Base-by-base conservation (phyloP, 169 alveolate genomes). In the Plasmodium fragile region DNA sequence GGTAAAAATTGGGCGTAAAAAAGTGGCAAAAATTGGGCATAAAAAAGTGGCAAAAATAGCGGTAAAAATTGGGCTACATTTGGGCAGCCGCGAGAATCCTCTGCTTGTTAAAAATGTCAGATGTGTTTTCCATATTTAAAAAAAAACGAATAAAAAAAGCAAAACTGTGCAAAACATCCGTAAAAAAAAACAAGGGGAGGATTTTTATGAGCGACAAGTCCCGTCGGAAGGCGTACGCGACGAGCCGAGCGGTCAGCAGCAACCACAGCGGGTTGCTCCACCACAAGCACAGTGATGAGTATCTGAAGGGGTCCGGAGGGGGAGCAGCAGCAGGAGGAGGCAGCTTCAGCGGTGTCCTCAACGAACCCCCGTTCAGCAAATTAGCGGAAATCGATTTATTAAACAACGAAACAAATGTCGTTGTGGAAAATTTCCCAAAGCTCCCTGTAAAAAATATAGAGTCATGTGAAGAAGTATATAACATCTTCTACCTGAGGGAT, bases 121-220 rank as follows among this genome's bases (percentile, higher is more conserved):
- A 89, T 78, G 94, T 89, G 25, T 89, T 89, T 79, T 89, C 94
- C 39, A 89, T 89, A 18, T 89, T 89, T 89, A 89, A 79, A 22
- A 89, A 30, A 41, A 89, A 78, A 79, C 30, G 82, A 28, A 89
- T 55, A 41, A 79, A 78, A 89, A 89, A 80, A 78, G 81, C 91
- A 2, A 78, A 78, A 77, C 59, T 75, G 69, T 22, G 84, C 32
- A 89, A 77, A 89, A 4, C 87, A 13, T 77, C 90, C 6, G 45
- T 25, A 18, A 89, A 65, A 65, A 89, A 78, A 79, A 43, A 11
- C 22, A 78, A 77, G 32, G 70, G 55, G 39, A 80, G 22, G 8
- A 89, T 78, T 36, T 89, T 89, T 4, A 89, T 89, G 94, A 89
- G 71, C 28, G 90, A 89, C 10, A 89, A 89, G 8, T 78, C 81